These are phyloP conservation scores for Stenogyne calaminthoides DNA, from an alignment of 305 asterid species.

Conservation along the genomic window DNA sequence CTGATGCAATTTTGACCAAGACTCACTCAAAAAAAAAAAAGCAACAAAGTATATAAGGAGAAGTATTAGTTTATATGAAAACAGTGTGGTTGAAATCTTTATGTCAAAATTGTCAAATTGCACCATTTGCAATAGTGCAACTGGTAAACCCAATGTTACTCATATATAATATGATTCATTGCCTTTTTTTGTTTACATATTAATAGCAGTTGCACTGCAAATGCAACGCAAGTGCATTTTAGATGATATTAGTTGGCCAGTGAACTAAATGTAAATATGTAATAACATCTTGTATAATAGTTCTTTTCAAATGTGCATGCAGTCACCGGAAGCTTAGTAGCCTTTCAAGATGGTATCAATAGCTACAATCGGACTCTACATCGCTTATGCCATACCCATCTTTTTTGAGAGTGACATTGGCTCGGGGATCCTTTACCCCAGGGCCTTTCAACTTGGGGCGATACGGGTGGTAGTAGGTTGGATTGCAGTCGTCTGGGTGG, in stretches of 20 bases:
- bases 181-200: neutral
- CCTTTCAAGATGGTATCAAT: slow-evolving; percentile 97
- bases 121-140: neutral
- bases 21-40: neutral
- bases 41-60: too few species aligned
- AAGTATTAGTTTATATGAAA: too few species aligned
- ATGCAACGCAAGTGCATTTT: too few species aligned
- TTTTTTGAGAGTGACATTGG: slow-evolving; percentile 79
- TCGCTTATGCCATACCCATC: slow-evolving; percentile 91
- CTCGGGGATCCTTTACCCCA: slow-evolving; percentile 67
- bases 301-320: slow-evolving; percentile 20
- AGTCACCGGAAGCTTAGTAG: slow-evolving; percentile 96
- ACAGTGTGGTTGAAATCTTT: too few species aligned
- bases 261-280: neutral
- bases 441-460: slow-evolving; percentile 91
- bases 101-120: too few species aligned
- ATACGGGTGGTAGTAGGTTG: slow-evolving; percentile 68
- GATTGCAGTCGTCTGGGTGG: slow-evolving; percentile 84
- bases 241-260: too few species aligned
- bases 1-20: too few species aligned
- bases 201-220: too few species aligned
- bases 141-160: too few species aligned
- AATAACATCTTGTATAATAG: too few species aligned
- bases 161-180: too few species aligned
- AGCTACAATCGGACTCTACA: slow-evolving; percentile 92